Percentiles rank a stretch among this genome's conserved stretches.
Evolutionary conservation across 2,329 filamentous ascomycete species (phyloP).

Genomic region (Arthrobotrys iridis): DNA sequence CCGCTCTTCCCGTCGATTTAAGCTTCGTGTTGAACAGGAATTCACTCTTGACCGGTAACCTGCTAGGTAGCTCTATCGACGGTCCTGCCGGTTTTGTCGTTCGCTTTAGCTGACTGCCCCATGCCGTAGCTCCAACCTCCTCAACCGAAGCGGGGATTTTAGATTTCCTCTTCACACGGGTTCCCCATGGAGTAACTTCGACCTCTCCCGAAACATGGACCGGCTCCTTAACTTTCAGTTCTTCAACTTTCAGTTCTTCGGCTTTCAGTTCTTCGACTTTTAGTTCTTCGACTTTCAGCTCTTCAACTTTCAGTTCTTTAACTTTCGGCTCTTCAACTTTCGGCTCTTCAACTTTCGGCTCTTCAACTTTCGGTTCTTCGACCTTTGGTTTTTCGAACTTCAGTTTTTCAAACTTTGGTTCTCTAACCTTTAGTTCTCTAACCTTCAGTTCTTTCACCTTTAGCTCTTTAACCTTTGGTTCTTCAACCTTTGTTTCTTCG

Average conservation of each 20-base stretch:
- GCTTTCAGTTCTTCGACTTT: not conserved
- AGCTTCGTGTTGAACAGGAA: slow-evolving; percentile 45
- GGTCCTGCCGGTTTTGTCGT: slow-evolving; percentile 15
- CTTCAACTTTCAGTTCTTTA: not conserved
- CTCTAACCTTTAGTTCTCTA: not conserved
- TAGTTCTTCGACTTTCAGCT: not conserved
- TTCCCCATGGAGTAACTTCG: slow-evolving; percentile 36
- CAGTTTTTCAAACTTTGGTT: not conserved
- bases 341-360: not conserved
- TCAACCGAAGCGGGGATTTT: slow-evolving; percentile 22
- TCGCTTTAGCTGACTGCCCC: slow-evolving; percentile 27
- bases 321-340: not conserved
- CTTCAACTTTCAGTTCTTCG: not conserved
- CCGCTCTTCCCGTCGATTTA: slow-evolving; percentile 46
- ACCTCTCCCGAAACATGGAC: slow-evolving; percentile 23
- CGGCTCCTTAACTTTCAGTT: slow-evolving; percentile 9
- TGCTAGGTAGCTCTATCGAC: slow-evolving; percentile 26
- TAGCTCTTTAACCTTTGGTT: not conserved
- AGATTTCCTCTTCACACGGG: slow-evolving; percentile 27
- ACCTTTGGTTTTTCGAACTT: not conserved
- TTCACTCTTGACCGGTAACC: slow-evolving; percentile 24
- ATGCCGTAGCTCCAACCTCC: slow-evolving; percentile 10
- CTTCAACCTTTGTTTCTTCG: not conserved
- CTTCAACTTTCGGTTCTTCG: not conserved
- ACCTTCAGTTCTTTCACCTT: not conserved